Evolutionary conservation across 2,329 filamentous ascomycete species (phyloP).

Genomic region (Sclerotinia nivalis): DNA sequence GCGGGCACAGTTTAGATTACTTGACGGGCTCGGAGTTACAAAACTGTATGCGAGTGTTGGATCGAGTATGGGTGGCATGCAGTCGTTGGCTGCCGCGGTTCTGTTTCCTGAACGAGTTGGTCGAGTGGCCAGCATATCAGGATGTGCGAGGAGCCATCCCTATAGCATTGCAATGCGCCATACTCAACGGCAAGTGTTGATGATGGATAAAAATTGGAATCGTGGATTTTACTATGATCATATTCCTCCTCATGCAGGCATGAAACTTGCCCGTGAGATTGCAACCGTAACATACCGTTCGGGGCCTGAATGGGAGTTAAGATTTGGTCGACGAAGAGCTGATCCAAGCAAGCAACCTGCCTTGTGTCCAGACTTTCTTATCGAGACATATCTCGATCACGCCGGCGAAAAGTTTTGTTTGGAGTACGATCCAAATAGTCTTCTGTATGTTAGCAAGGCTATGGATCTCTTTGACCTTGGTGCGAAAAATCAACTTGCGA

Average conservation of each 20-base stretch:
- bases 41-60: slow-evolving; percentile 90
- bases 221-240: slow-evolving; percentile 89
- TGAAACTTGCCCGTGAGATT: slow-evolving; percentile 97
- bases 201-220: slow-evolving; percentile 99
- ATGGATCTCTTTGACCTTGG: slow-evolving; percentile 98
- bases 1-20: slow-evolving; percentile 84
- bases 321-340: slow-evolving; percentile 84
- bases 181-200: slow-evolving; percentile 93
- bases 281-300: slow-evolving; percentile 96
- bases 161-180: slow-evolving; percentile 99
- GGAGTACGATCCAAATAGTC: slow-evolving; percentile 92
- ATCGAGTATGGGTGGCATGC: slow-evolving; percentile 98
- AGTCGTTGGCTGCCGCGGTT: slow-evolving; percentile 82
- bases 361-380: slow-evolving; percentile 94
- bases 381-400: slow-evolving; percentile 97
- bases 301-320: slow-evolving; percentile 95
- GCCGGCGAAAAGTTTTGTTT: slow-evolving; percentile 98
- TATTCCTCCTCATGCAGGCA: slow-evolving; percentile 89
- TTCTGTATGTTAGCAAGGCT: slow-evolving; percentile 95
- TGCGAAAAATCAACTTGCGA: slow-evolving; percentile 63
- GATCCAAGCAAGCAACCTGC: slow-evolving; percentile 86
- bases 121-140: slow-evolving; percentile 84
- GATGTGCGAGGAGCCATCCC: slow-evolving; percentile 90
- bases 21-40: slow-evolving; percentile 75
- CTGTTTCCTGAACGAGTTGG: slow-evolving; percentile 81